Conservation (phyloP, 176 grass and related monocot species). For the Carex cristatella region DNA sequence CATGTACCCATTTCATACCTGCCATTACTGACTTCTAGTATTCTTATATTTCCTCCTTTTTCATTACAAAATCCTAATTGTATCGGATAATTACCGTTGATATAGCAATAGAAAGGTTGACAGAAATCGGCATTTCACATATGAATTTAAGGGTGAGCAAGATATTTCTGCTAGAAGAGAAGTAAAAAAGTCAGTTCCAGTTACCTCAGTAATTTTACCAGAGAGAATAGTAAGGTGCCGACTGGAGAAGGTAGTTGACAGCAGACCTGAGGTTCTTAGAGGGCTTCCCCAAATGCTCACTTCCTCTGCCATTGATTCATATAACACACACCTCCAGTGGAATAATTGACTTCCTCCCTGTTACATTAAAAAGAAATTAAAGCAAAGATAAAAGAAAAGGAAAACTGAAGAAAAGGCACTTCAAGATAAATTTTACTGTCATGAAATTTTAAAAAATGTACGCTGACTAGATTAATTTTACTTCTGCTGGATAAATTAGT, state of each 20-base stretch:
- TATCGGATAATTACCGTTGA: neutral
- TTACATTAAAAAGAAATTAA: neutral
- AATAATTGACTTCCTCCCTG: constrained; percentile 58
- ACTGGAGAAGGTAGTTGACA: constrained; percentile 35
- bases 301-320: constrained; percentile 68
- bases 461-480: neutral
- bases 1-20: neutral
- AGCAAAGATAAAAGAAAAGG: neutral
- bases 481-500: neutral
- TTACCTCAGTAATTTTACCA: constrained; percentile 79
- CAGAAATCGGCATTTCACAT: neutral
- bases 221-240: constrained; percentile 63
- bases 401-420: neutral
- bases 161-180: neutral
- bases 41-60: neutral
- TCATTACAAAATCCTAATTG: neutral
- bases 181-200: neutral
- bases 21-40: neutral
- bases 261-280: constrained; percentile 52
- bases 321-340: constrained; percentile 78
- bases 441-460: neutral
- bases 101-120: neutral
- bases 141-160: neutral
- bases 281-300: constrained; percentile 86
- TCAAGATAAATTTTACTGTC: neutral